Evolutionary conservation across 2,329 filamentous ascomycete genomes (phyloP), one percentile per base, ranked within the genome.

Genomic region (Colletotrichum plurivorum): DNA sequence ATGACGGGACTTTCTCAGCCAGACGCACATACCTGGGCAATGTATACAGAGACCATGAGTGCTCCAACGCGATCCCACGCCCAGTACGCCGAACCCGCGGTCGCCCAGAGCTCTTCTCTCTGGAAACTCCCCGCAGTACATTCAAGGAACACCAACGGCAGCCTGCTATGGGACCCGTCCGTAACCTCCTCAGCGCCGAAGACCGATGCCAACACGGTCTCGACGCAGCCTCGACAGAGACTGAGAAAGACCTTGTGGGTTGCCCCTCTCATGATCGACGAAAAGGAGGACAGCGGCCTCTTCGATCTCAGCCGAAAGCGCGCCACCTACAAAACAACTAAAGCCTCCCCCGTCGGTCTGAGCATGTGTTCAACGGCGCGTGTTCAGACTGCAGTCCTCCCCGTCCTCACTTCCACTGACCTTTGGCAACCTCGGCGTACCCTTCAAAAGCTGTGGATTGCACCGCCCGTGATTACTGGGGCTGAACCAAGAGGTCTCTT

Each of bases 91-190:
- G 76, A 78, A 53, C 72, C 76, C 13, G 67, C 72, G 16, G 63
- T 73, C 15, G 76, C 84, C 43, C 76, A 81, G 69, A 84, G 81
- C 72, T 75, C 73, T 16, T 67, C 76, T 5, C 72, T 84, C 48
- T 84, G 83, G 83, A 65, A 41, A 22, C 36, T 48, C 2, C 22
- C 57, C 10, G 22, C 46, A 18, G 60, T 51, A 43, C 20, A 58
- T 31, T 22, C 27, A 13, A n/a, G 16, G 15, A 55, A 59, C 43
- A 5, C 43, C 56, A 6, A 31, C 46, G 12, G 25, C 20, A 39
- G 52, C 31, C 25, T 22, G 6, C 56, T 75, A 22, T 74, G 74
- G 71, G 62, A 64, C 52, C 49, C 31, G 20, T 51, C 62, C 12
- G 41, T 43, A 18, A 20, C 59, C 10, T 27, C 16, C n/a, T 22